Evolutionary conservation across 345 rosid genomes (phyloP).

Genomic region (Populus euphratica): DNA sequence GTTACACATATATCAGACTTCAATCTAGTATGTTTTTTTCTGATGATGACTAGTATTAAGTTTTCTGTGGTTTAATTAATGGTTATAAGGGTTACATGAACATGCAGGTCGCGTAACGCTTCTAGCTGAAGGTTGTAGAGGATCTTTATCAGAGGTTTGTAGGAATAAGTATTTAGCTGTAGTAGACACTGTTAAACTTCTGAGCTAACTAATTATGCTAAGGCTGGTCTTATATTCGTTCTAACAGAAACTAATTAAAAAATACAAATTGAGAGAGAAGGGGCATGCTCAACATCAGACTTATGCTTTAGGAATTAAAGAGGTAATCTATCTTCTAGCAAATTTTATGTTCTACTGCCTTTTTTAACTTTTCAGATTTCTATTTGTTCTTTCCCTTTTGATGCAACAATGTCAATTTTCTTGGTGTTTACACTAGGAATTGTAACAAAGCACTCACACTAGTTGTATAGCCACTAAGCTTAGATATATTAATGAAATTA

Average conservation of each 20-base stretch:
- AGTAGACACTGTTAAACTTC: background rate
- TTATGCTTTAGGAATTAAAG: constrained; percentile 95
- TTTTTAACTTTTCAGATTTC: constrained; percentile 4
- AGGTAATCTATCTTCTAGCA: constrained; percentile 38
- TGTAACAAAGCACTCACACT: background rate
- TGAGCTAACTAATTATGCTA: constrained; percentile 12
- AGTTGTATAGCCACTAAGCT: background rate
- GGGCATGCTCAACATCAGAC: constrained; percentile 89
- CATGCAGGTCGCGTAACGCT: constrained; percentile 69
- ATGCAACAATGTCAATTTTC: background rate
- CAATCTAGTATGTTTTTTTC: background rate
- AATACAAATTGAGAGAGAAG: constrained; percentile 70
- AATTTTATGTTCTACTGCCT: constrained; percentile 4
- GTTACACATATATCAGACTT: background rate
- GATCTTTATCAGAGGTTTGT: constrained; percentile 91
- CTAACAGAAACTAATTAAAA: constrained; percentile 58
- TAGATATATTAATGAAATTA: background rate
- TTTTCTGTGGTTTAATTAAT: background rate
- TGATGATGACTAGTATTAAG: background rate
- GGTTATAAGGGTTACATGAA: constrained; percentile 10
- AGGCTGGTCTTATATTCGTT: constrained; percentile 17
- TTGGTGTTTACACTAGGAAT: background rate
- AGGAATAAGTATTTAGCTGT: constrained; percentile 17
- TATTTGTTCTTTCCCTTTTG: background rate
- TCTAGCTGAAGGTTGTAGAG: constrained; percentile 94